Conservation (phyloP, 2,329 filamentous ascomycete species). For the Colletotrichum sp. region DNA sequence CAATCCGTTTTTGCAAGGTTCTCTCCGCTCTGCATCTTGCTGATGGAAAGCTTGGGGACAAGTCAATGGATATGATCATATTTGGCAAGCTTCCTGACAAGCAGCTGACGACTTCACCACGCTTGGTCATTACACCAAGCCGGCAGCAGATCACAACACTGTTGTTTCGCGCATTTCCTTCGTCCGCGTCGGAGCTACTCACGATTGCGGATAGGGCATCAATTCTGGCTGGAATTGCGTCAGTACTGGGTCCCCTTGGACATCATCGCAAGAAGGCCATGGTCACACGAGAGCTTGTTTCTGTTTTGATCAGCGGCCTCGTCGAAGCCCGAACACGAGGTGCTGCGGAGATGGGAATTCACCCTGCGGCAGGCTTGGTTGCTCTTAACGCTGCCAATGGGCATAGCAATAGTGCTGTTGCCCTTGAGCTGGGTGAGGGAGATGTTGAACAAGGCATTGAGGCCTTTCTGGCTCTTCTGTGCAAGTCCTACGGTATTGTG, state of each 20-base stretch:
- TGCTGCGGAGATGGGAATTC: slow-evolving; percentile 94
- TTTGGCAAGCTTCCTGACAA: slow-evolving; percentile 62
- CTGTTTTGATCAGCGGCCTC: slow-evolving; percentile 81
- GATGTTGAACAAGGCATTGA: slow-evolving; percentile 73
- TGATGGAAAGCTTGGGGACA: slow-evolving; percentile 65
- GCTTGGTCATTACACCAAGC: slow-evolving; percentile 60
- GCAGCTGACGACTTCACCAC: slow-evolving; percentile 54
- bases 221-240: slow-evolving; percentile 84
- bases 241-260: slow-evolving; percentile 81
- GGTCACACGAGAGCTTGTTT: slow-evolving; percentile 84
- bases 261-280: slow-evolving; percentile 90
- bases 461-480: slow-evolving; percentile 64
- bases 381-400: slow-evolving; percentile 66
- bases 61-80: slow-evolving; percentile 69
- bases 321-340: slow-evolving; percentile 91
- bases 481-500: slow-evolving; percentile 69
- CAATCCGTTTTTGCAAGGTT: slow-evolving; percentile 75
- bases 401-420: slow-evolving; percentile 55
- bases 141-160: slow-evolving; percentile 69
- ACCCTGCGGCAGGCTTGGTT: slow-evolving; percentile 87
- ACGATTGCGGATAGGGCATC: slow-evolving; percentile 78
- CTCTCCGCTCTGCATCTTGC: slow-evolving; percentile 70
- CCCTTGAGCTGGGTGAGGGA: slow-evolving; percentile 66
- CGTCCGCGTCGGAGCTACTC: slow-evolving; percentile 68
- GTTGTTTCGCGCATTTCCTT: slow-evolving; percentile 74